Conservation (phyloP, 306 rosid species). For the Vicia faba region DNA sequence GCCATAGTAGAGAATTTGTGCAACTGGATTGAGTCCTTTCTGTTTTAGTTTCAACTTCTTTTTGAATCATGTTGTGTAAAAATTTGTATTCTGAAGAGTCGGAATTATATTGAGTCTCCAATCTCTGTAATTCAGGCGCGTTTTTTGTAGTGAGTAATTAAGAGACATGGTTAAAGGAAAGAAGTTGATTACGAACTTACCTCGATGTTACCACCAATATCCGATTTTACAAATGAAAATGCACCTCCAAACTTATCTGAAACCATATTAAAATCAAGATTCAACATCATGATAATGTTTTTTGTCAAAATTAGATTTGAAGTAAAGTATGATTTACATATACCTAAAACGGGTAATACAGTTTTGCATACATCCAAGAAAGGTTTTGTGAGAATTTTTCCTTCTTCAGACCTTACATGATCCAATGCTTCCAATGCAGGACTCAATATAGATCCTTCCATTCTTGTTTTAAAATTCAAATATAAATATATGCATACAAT, state of each 20-base stretch:
- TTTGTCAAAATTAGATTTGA: not conserved
- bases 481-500: too few species aligned
- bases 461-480: conserved; percentile 35
- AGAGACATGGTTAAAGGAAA: not conserved
- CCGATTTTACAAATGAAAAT: conserved; percentile 64
- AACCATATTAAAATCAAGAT: conserved; percentile 12
- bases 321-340: not conserved
- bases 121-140: conserved; percentile 44
- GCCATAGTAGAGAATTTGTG: conserved; percentile 75
- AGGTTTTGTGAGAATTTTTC: conserved; percentile 60
- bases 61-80: conserved; percentile 55
- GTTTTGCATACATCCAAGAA: conserved; percentile 71
- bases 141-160: too few species aligned
- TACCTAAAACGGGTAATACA: conserved; percentile 69
- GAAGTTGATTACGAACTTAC: conserved; percentile 35
- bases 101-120: conserved; percentile 57
- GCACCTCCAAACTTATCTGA: conserved; percentile 80
- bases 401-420: conserved; percentile 55
- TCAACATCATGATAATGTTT: too few species aligned
- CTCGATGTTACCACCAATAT: conserved; percentile 65
- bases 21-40: conserved; percentile 67
- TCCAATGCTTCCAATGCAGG: conserved; percentile 63
- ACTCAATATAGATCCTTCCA: conserved; percentile 57
- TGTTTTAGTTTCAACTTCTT: conserved; percentile 60
- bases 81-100: conserved; percentile 48